Conservation (phyloP, 129 eudicot species). For the Arctium lappa region DNA sequence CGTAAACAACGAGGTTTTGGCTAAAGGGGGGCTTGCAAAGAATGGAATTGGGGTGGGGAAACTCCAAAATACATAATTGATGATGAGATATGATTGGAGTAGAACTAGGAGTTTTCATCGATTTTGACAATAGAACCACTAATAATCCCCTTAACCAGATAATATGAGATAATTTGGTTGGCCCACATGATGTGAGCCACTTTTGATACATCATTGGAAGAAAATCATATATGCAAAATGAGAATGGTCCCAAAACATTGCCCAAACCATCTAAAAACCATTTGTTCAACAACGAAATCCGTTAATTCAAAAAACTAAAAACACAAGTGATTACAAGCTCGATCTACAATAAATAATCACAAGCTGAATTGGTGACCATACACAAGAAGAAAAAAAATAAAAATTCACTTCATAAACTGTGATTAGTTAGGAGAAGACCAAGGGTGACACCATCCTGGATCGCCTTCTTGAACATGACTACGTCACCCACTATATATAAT, state of each 20-base stretch:
- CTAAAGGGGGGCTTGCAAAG: not conserved
- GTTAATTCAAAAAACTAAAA: not conserved
- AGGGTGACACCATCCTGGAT: not conserved
- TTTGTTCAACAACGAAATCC: not conserved
- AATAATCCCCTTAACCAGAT: not conserved
- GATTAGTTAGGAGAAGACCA: not conserved
- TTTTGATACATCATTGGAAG: not conserved
- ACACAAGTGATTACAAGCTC: not conserved
- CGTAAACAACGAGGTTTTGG: not conserved
- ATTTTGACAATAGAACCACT: not conserved
- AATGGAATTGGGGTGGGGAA: not conserved
- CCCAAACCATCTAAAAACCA: not conserved
- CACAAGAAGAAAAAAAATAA: not conserved
- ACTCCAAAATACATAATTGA: not conserved
- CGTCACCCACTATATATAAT: not conserved
- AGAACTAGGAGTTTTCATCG: not conserved
- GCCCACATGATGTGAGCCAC: not conserved
- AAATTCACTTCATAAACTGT: not conserved
- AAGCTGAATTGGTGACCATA: not conserved
- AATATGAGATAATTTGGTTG: not conserved
- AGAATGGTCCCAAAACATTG: not conserved
- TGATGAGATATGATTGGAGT: not conserved
- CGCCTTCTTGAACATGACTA: not conserved
- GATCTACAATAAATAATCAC: not conserved
- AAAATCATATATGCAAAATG: not conserved